A percentile compares a stretch with the other conserved stretches of the same genome.
These are phyloP conservation scores for Aspergillus incahuasiensis DNA, from an alignment of 495 filamentous ascomycete genomes.

Conservation along the genomic window DNA sequence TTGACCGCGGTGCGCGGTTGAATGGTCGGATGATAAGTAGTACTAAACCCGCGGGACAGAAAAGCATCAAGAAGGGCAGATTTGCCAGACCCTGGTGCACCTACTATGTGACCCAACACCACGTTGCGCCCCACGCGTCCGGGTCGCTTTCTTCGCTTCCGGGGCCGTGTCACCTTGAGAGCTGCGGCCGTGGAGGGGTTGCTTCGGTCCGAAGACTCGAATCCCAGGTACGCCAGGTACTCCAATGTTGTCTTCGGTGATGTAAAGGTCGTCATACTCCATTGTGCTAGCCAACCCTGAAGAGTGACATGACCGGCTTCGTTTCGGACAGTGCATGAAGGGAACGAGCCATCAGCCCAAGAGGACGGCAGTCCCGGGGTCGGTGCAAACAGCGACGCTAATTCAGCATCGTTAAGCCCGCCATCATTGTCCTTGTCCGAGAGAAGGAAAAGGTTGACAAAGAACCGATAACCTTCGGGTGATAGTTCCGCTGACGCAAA, in stretches of 20 bases:
- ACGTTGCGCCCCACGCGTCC: constrained; percentile 90
- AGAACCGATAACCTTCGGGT: constrained; percentile 92
- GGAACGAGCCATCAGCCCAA: constrained; percentile 90
- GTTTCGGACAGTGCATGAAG: constrained; percentile 88
- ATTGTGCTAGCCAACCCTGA: constrained; percentile 97
- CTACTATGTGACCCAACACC: constrained; percentile 92
- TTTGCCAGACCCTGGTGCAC: constrained; percentile 78
- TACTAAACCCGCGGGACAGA: constrained; percentile 78
- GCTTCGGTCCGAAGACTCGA: constrained; percentile 63
- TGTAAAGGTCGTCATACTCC: constrained; percentile 98
- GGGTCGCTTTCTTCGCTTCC: constrained; percentile 74
- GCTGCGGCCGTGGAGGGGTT: constrained; percentile 68
- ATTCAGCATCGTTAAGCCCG: constrained; percentile 78
- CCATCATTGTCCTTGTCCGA: constrained; percentile 98
- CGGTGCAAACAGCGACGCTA: constrained; percentile 83
- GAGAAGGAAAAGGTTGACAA: constrained; percentile 90
- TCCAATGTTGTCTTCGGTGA: constrained; percentile 91
- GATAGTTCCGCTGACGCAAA: constrained; percentile 91
- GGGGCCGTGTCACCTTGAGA: constrained; percentile 84
- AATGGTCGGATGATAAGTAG: constrained; percentile 89
- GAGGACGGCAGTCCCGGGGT: constrained; percentile 83
- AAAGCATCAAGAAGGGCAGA: constrained; percentile 86
- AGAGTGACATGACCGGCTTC: constrained; percentile 93
- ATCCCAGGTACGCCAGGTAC: constrained; percentile 93
- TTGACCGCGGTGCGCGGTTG: constrained; percentile 91